These are phyloP conservation scores for Colletotrichum navitas DNA, from an alignment of 2,329 filamentous ascomycete species.

Conservation along the genomic window DNA sequence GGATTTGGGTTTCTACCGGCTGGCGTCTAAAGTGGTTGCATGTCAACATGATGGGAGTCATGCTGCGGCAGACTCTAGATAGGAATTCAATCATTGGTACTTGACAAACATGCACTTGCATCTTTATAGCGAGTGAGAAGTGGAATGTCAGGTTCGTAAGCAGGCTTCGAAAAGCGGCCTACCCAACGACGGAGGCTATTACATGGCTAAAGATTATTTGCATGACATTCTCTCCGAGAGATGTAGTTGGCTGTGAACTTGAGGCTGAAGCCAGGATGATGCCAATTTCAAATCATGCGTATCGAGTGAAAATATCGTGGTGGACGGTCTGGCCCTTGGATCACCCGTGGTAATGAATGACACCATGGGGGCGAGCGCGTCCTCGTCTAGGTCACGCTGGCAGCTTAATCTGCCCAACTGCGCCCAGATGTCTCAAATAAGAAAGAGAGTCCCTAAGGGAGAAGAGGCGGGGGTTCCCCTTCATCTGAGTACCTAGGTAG, in stretches of 20 bases:
- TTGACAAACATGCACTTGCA: constrained; percentile 29
- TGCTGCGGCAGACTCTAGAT: constrained; percentile 43
- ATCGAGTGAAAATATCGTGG: constrained; percentile 2
- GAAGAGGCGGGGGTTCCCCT: not conserved
- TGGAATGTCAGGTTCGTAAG: not conserved
- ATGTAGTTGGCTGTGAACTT: not conserved
- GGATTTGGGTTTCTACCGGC: constrained; percentile 55
- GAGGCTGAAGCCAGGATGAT: constrained; percentile 28
- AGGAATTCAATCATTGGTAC: constrained; percentile 44
- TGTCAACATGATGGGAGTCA: constrained; percentile 50
- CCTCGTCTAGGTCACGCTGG: constrained; percentile 29
- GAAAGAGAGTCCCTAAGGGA: constrained; percentile 2
- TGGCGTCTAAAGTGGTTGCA: constrained; percentile 59
- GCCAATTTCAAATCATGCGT: constrained; percentile 27
- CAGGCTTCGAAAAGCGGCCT: constrained; percentile 15
- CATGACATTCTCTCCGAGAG: not conserved
- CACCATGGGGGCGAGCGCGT: constrained; percentile 20
- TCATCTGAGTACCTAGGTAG: constrained; percentile 1
- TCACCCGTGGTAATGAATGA: constrained; percentile 28
- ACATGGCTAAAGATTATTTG: not conserved
- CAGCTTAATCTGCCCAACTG: constrained; percentile 28
- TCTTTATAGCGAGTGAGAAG: constrained; percentile 17
- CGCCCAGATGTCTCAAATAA: constrained; percentile 21
- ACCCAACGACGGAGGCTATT: not conserved
- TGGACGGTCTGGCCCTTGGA: constrained; percentile 38